Evolutionary conservation across 768 basidiomycete species (phyloP).

Genomic region (Russula earlei): DNA sequence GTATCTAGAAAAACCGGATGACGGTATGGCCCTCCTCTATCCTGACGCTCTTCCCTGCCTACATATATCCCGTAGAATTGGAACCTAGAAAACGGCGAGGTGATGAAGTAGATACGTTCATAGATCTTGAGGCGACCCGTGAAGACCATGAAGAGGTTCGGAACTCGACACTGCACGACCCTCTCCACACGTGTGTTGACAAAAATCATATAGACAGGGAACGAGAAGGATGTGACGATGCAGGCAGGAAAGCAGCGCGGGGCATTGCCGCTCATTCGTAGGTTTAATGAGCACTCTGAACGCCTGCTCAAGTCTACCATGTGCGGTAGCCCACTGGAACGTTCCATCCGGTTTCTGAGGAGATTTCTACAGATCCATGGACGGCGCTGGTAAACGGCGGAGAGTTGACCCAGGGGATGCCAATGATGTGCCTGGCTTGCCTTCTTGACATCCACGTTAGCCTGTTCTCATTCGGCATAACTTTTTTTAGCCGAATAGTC

Average conservation of each 20-base stretch:
- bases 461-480: neutral
- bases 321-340: constrained; percentile 31
- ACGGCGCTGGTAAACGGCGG: constrained; percentile 49
- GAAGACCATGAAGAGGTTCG: constrained; percentile 86
- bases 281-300: constrained; percentile 97
- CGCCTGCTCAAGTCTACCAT: constrained; percentile 72
- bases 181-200: neutral
- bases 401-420: constrained; percentile 34
- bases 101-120: constrained; percentile 64
- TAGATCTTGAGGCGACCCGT: constrained; percentile 79
- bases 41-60: neutral
- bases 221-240: constrained; percentile 90
- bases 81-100: constrained; percentile 65
- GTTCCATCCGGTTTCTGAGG: neutral
- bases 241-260: constrained; percentile 84
- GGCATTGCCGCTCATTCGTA: constrained; percentile 85
- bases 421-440: constrained; percentile 33
- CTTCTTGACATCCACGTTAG: neutral
- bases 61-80: constrained; percentile 39
- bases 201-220: constrained; percentile 54
- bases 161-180: neutral
- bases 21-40: constrained; percentile 47
- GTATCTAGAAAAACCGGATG: constrained; percentile 93
- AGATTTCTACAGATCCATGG: constrained; percentile 33
- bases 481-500: constrained; percentile 21